A percentile compares a stretch with the other conserved stretches of the same genome.
Conservation (phyloP, 2,329 filamentous ascomycete genomes). For the Chaetothyriales sp. region DNA sequence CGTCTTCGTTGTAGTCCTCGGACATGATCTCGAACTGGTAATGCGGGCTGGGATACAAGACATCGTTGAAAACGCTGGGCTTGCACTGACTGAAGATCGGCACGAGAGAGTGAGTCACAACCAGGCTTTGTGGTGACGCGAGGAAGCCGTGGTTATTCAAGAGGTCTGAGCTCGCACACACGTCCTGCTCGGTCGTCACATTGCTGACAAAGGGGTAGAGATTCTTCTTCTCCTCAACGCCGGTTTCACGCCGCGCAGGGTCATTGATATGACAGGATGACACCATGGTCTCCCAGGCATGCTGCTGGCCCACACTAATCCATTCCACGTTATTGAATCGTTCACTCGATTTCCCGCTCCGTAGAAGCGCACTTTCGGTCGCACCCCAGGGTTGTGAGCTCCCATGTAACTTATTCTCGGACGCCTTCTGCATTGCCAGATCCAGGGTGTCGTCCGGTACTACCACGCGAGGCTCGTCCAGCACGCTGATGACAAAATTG, state of each 20-base stretch:
- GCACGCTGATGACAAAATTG: constrained; percentile 2
- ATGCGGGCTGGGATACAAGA: constrained; percentile 38
- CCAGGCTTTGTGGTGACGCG: constrained; percentile 7
- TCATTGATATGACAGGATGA: constrained; percentile 8
- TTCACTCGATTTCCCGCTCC: not conserved
- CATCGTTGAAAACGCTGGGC: constrained; percentile 24
- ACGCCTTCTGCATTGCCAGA: constrained; percentile 16
- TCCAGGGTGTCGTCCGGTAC: constrained; percentile 1
- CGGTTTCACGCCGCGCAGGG: constrained; percentile 3
- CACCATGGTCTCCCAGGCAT: constrained; percentile 7
- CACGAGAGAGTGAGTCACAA: constrained; percentile 12
- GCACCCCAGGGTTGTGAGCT: not conserved
- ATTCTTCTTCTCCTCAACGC: not conserved
- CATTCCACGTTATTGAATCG: not conserved
- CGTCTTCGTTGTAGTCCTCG: constrained; percentile 27
- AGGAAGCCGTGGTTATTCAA: constrained; percentile 4
- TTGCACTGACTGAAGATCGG: constrained; percentile 17
- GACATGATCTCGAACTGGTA: constrained; percentile 25
- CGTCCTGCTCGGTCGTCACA: constrained; percentile 1
- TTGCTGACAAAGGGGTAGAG: constrained; percentile 4
- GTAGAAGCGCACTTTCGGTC: not conserved
- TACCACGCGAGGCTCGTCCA: constrained; percentile 4
- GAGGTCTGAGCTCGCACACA: constrained; percentile 4
- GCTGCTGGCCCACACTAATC: constrained; percentile 2
- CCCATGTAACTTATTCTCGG: not conserved